phyloP scores from a whole-genome alignment of 345 rosid species.

The Lepidium sativum region DNA sequence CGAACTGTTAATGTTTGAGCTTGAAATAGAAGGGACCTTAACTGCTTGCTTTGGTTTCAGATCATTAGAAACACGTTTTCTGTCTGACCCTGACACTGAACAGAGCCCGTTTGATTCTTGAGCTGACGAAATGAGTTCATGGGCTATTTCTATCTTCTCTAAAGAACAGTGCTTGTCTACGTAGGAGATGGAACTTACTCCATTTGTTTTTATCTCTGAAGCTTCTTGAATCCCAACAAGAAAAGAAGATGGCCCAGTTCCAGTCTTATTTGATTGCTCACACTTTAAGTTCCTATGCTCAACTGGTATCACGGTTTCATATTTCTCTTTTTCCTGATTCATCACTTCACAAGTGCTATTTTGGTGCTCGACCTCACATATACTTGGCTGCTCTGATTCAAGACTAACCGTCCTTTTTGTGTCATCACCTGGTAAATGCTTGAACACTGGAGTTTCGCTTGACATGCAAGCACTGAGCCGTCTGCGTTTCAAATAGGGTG shows the following conservation, averaged over 20 bases:
- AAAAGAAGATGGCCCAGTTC: neutral
- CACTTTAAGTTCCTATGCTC: constrained; percentile 2
- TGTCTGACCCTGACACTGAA: neutral
- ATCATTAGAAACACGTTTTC: neutral
- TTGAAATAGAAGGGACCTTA: neutral
- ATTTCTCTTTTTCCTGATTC: too few species aligned
- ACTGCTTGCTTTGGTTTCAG: neutral
- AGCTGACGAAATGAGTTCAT: constrained; percentile 10
- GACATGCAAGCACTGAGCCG: constrained; percentile 42
- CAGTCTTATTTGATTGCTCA: constrained; percentile 18
- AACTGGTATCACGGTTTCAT: neutral
- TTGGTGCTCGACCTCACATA: too few species aligned
- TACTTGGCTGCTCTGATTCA: constrained; percentile 17
- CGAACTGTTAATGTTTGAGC: neutral
- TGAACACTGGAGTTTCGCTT: constrained; percentile 15
- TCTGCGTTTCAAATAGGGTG: too few species aligned
- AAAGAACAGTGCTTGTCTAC: too few species aligned
- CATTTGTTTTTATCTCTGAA: neutral
- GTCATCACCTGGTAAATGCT: neutral
- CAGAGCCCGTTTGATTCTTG: constrained; percentile 14
- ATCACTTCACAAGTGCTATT: too few species aligned
- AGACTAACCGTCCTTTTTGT: neutral
- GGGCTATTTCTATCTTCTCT: constrained; percentile 6
- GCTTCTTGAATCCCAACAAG: constrained; percentile 25
- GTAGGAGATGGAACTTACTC: neutral